phyloP scores from a whole-genome alignment of 163 green algal genomes.

The Chlamydomonas reinhardtii region DNA sequence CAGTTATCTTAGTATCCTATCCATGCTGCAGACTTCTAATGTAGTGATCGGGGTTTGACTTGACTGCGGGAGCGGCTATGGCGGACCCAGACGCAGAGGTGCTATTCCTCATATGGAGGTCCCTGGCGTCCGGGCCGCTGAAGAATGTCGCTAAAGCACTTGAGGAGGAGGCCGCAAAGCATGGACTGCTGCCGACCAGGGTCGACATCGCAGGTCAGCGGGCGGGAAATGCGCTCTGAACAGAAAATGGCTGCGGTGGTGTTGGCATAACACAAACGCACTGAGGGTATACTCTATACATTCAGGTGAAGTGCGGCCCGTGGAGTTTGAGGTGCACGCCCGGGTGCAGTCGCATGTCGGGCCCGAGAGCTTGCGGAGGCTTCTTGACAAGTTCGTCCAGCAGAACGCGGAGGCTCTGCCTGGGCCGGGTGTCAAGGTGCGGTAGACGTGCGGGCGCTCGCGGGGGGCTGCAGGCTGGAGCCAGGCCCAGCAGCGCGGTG shows the following conservation, averaged over 20 bases:
- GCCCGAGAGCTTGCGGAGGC: neutral
- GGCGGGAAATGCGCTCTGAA: no score
- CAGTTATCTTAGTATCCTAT: no score
- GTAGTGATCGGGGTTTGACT: no score
- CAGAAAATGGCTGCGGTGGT: no score
- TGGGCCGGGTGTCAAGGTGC: neutral
- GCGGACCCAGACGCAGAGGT: constrained; percentile 7
- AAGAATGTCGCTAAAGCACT: neutral
- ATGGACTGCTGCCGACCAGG: constrained; percentile 19
- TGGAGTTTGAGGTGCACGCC: constrained; percentile 13
- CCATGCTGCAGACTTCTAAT: no score
- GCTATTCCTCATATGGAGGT: constrained; percentile 37
- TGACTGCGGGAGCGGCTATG: no score
- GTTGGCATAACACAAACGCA: no score
- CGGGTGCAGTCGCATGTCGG: neutral
- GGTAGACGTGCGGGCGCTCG: neutral
- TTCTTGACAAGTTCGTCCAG: constrained; percentile 16
- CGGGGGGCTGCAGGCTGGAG: neutral
- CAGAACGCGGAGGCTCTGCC: neutral
- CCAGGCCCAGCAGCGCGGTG: no score
- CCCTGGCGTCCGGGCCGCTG: neutral
- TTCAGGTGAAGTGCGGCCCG: constrained; percentile 8
- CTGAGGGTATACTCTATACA: no score
- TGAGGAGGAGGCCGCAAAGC: neutral
- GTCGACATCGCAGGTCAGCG: constrained; percentile 32